Evolutionary conservation across 129 eudicot species (phyloP), one percentile per base, ranked within the genome.

Genomic region (Chrysanthemum seticuspe): DNA sequence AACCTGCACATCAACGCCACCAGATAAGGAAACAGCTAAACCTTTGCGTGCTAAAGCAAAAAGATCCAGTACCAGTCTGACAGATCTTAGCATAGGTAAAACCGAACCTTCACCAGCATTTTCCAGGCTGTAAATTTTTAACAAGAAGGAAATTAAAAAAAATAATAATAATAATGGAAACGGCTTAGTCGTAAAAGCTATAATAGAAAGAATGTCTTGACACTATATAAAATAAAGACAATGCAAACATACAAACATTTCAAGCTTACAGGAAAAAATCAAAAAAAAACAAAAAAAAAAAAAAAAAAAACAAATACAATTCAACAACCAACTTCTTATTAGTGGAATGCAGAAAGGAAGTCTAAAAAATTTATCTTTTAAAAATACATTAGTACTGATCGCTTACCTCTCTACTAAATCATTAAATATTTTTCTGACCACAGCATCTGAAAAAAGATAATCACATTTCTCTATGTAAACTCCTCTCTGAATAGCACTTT

Each of bases 81-180:
- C 87, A 27, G 91, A 95, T 85, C 94, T 86, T 74, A 95, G 82
- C 88, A 95, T 86, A 80, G 97, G 93, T 79, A 95, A 68, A 73
- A 90, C 84, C 75, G 96, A 90, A 75, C 74, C 79, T 81, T 95
- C 99, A 25, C 97, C 93, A 81, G 99, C 99, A 81, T 90, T 90
- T 75, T 95, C 99, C 55, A 95, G 96, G 82, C 97, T 95, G 89
- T 57, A 73, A 70, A 66, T 63, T 76, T 31, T 31, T 29, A 0
- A 29, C 4, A 31, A 31, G 6, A 4, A 31, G 6, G 6, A 3
- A 3, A 31, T 3, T 3, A 31, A 31, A 31, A 31, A 31, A 3
- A 25, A 19, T 34, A 14, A 34, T 50, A 10, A 12, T 19, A 71
- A 57, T 7, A 57, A 59, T 13, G 48, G 10, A 58, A 10, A 15